These are phyloP conservation scores for Hibiscus syriacus DNA, from an alignment of 345 rosid species.

Conservation along the genomic window DNA sequence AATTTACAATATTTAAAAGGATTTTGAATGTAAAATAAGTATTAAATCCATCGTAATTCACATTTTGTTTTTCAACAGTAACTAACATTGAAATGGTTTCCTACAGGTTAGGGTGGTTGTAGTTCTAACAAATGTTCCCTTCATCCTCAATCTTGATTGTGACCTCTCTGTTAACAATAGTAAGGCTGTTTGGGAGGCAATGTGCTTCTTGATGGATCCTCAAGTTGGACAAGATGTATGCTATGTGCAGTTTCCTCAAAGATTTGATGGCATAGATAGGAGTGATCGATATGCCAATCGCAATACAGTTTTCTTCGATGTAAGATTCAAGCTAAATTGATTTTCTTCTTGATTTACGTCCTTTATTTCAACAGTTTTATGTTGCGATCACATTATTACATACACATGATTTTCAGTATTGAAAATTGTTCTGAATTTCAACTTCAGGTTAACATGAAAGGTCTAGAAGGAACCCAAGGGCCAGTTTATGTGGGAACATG, in stretches of 20 bases:
- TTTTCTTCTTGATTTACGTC: background rate
- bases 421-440: constrained; percentile 6
- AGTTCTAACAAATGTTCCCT: constrained; percentile 89
- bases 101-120: constrained; percentile 95
- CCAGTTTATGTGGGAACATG: constrained; percentile 96
- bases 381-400: no score
- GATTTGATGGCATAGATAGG: constrained; percentile 92
- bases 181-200: constrained; percentile 81
- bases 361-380: no score
- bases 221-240: no score
- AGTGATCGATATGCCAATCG: constrained; percentile 97
- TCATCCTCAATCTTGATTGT: constrained; percentile 95
- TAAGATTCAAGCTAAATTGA: constrained; percentile 28
- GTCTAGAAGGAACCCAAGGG: constrained; percentile 92
- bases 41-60: no score
- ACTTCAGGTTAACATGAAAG: constrained; percentile 89
- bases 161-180: constrained; percentile 96
- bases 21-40: no score
- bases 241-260: constrained; percentile 97
- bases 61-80: no score
- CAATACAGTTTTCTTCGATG: constrained; percentile 90
- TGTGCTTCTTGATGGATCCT: no score
- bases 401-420: no score
- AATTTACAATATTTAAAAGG: no score
- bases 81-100: constrained; percentile 11